Evolutionary conservation across 805 yeast species (phyloP), one percentile per base, ranked within the genome.

Genomic region (Diddensiella transvaalensis): DNA sequence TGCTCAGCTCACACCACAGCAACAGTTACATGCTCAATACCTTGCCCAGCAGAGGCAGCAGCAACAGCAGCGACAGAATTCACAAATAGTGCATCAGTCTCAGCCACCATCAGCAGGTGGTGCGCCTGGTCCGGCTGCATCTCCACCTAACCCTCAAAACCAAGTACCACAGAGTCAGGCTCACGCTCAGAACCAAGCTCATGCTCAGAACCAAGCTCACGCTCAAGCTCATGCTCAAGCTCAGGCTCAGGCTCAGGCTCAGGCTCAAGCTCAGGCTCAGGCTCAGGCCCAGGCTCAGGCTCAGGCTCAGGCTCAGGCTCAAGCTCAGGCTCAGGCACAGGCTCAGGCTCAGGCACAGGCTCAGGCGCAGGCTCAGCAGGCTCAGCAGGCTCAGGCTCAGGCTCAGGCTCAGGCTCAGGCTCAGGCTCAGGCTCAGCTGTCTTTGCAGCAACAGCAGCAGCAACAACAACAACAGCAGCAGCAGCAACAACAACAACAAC

Each of bases 261-360:
- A 40, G 48, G 46, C 45, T 40, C 54, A 24, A 46, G 33, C 32
- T 4, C 52, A 33, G 45, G 54, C 41, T 39, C 52, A 22, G 23
- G 52, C 36, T 22, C 51, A 44, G 38, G 52, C 46, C 36, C 58
- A 40, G 24, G 43, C 53, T n/a, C 55, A 42, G 19, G 48, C 54
- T 10, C 54, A 48, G 44, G 50, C 49, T 22, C 58, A 41, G 33
- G 49, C 44, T n/a, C n/a, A n/a, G n/a, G n/a, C n/a, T n/a, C 32
- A 26, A 26, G 32, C 32, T 26, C 32, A 26, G 33, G 47, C 47
- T 3, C 32, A 26, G 13, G 32, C 32, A 8, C 32, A 26, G 33
- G 47, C 47, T 3, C 51, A 47, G 32, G 53, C 50, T 2, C 53
- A 47, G 38, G 57, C 55, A 10, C 59, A 48, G 19, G 53, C 59